phyloP scores from a whole-genome alignment of 768 basidiomycete genomes.

The Clavulina sp. region DNA sequence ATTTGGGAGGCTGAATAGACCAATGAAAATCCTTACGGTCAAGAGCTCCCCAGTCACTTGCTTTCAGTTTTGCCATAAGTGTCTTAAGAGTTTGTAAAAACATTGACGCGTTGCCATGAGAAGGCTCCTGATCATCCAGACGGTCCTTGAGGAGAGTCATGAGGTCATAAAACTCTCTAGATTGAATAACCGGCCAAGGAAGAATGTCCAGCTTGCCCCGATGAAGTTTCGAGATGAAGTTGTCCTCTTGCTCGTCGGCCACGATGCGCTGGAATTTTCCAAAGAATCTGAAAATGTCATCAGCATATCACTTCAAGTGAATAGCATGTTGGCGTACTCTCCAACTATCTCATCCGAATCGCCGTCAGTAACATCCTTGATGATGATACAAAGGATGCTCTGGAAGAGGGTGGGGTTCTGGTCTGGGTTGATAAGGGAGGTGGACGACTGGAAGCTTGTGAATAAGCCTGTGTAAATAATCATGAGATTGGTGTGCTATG shows the following conservation, averaged over 20 bases:
- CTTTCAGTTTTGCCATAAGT: constrained; percentile 52
- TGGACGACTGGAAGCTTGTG: neutral
- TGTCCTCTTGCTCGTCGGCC: constrained; percentile 38
- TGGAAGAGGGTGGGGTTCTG: neutral
- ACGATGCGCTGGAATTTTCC: constrained; percentile 45
- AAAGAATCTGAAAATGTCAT: constrained; percentile 26
- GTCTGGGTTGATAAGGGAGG: neutral
- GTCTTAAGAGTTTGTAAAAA: too few species aligned
- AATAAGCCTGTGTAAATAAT: neutral
- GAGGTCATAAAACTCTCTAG: constrained; percentile 40
- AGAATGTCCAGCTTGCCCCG: too few species aligned
- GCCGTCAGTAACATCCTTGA: neutral
- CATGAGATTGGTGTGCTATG: neutral
- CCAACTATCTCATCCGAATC: neutral
- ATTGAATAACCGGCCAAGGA: too few species aligned
- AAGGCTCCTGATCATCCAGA: constrained; percentile 31
- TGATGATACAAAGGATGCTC: neutral
- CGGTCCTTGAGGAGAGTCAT: constrained; percentile 30
- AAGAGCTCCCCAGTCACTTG: constrained; percentile 44
- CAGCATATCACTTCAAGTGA: neutral
- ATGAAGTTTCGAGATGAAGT: constrained; percentile 49
- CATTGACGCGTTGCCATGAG: too few species aligned
- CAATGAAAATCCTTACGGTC: constrained; percentile 30
- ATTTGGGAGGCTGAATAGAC: neutral
- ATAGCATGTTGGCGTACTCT: neutral